phyloP scores from a whole-genome alignment of 2,329 filamentous ascomycete genomes.

The Xylaria sp. region DNA sequence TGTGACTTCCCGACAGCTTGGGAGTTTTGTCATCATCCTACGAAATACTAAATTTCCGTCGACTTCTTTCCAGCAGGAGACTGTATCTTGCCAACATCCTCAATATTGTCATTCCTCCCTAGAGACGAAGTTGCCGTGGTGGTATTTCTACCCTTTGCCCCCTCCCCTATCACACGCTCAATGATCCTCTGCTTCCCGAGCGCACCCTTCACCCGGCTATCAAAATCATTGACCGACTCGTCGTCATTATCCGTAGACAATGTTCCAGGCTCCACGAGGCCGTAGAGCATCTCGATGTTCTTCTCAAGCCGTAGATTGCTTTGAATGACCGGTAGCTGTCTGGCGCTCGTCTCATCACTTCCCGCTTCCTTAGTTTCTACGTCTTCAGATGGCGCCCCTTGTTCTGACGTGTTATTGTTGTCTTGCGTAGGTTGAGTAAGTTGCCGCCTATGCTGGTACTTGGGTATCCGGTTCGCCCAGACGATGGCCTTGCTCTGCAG shows the following conservation, averaged over 20 bases:
- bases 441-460: constrained; percentile 21
- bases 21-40: background rate
- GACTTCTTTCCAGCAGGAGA: constrained; percentile 3
- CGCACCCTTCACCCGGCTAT: constrained; percentile 81
- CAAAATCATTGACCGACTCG: constrained; percentile 87
- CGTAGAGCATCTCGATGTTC: constrained; percentile 76
- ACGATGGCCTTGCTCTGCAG: constrained; percentile 79
- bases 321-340: constrained; percentile 46
- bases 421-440: too few species aligned
- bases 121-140: constrained; percentile 5
- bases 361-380: background rate
- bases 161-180: constrained; percentile 67
- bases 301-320: constrained; percentile 72
- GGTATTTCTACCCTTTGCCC: background rate
- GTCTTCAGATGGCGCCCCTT: background rate
- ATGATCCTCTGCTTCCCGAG: constrained; percentile 85
- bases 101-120: constrained; percentile 38
- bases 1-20: background rate
- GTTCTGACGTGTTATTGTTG: background rate
- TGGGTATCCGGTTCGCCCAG: constrained; percentile 77
- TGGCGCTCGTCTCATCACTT: background rate
- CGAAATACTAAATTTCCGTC: background rate
- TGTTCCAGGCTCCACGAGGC: constrained; percentile 78
- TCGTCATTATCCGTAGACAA: constrained; percentile 84
- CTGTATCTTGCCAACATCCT: constrained; percentile 34